Evolutionary conservation across 2,329 filamentous ascomycete species (phyloP), one percentile per base, ranked within the genome.

Genomic region (Cadophora luteo-olivacea): DNA sequence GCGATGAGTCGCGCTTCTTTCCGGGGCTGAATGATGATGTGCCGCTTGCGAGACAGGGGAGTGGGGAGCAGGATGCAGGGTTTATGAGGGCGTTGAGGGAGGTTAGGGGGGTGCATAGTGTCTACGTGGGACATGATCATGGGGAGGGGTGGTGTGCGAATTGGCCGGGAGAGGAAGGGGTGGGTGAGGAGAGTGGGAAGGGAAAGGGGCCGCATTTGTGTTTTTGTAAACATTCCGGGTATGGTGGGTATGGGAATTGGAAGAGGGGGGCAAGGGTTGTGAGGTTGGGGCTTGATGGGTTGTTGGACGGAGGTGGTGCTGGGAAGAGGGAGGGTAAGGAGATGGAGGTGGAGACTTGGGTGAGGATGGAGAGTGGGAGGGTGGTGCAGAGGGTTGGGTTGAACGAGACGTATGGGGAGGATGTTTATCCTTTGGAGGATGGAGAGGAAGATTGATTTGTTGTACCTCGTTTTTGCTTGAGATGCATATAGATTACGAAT

Each of bases 121-220:
- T 90, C 5, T 90, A 91, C 77, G 84, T 83, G 4, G 91, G 89
- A 0, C 90, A 93, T 70, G 89, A 92, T 71, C 91, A 92, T 68
- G 86, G 86, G 0, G 81, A 87, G 69, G 84, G 85, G 1, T 89
- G 87, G 86, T 89, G 86, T 72, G 83, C 80, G 66, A 82, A 80
- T 68, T 86, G 83, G 84, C 74, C 79, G 0, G 71, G 72, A 9
- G 74, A 69, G 5, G 75, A 78, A 73, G 73, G 73, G 80, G 79
- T 73, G 80, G 80, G 80, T 0, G 84, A 83, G 7, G 38, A 16
- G 16, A 41, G 14, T 6, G 38, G 38, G 14, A 41, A 14, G 41
- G 41, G 14, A 2, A 45, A 14, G 14, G 41, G 41, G 11, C 73
- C 82, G n/a, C 80, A 83, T 24, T 68, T 85, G 72, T 91, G 90